Base-by-base conservation (phyloP, 2,329 filamentous ascomycete genomes). In the Verticillium zaregamsianum region DNA sequence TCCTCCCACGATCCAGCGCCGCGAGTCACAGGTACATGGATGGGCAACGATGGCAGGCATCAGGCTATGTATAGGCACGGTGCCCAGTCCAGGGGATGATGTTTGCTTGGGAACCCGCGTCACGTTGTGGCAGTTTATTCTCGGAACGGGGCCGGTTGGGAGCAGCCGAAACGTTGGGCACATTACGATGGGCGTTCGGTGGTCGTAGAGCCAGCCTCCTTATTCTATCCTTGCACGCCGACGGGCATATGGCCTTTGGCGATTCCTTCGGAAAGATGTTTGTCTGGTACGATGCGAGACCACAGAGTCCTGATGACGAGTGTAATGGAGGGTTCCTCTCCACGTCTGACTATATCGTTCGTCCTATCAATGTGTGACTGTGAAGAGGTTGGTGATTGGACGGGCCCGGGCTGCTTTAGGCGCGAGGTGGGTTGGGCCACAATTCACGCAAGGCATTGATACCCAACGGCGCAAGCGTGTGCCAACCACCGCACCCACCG, bases 401-500 rank as follows among this genome's bases (percentile, higher is more conserved):
- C 63, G 59, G 55, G 31, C 58, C 58, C 64, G 40, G 64, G 58
- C 57, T 52, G 54, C 15, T 32, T 17, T n/a, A 28, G 35, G 31
- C 4, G 11, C 31, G n/a, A 58, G 37, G 68, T 68, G 67, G 65
- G 70, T 75, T 73, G 68, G 73, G 73, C 73, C 67, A 66, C 69
- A 72, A 77, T 71, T 71, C 70, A 73, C 67, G 69, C 65, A 66
- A 69, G 67, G 73, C 73, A 70, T 76, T 73, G 74, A 68, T 77
- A 74, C 74, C 74, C 74, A 75, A 76, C 72, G 20, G 11, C 12
- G 5, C n/a, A 52, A 5, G 45, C n/a, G 40, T 65, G 62, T 59
- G 60, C 63, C 61, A 66, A 61, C 64, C 60, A 55, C 54, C 54
- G 25, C n/a, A 40, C 37, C 37, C 37, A n/a, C 37, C 9, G 23